Evolutionary conservation across 1,284 basidiomycete genomes (phyloP), one percentile per base, ranked within the genome.

Genomic region (Athelia sp.): DNA sequence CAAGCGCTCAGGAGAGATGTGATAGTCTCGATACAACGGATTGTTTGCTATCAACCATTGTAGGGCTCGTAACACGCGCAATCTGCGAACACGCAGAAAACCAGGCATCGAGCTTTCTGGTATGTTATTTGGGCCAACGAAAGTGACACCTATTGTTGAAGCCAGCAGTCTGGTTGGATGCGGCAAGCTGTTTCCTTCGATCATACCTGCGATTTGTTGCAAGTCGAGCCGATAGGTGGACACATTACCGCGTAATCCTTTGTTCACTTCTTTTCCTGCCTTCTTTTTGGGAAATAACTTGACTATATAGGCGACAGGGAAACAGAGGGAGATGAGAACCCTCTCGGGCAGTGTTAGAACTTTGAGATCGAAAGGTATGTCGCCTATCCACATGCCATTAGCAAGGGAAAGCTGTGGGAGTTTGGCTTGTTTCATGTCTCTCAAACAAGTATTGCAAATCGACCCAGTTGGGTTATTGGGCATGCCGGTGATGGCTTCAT

Each of bases 21-120:
- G 42, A 9, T 72, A 62, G 34, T 66, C 58, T 1, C 51, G 50
- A 46, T 71, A 73, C 3, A 62, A 52, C 0, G 56, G 54, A 52
- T 74, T 73, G 50, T 71, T 60, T 1, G 19, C 35, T 43, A 69
- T 68, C 36, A 74, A 43, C 67, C 68, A 71, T 0, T 10, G 0
- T 0, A 71, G 48, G 0, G 69, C 68, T 0, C 54, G 50, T 1
- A 11, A 23, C 0, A 71, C 58, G 3, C 49, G 40, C 0, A 49
- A 4, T 3, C 67, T 40, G 0, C 60, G 48, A 0, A 71, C 66
- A 2, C 52, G 40, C 34, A 70, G 67, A 1, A 54, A 62, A 0
- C 11, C 42, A 0, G 51, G 48, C 19, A 70, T 35, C 50, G 47
- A 58, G 1, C 32, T 2, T 17, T 59, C 56, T 0, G 56, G 56